These are phyloP conservation scores for Murraya paniculata DNA, from an alignment of 345 rosid species.

Conservation along the genomic window DNA sequence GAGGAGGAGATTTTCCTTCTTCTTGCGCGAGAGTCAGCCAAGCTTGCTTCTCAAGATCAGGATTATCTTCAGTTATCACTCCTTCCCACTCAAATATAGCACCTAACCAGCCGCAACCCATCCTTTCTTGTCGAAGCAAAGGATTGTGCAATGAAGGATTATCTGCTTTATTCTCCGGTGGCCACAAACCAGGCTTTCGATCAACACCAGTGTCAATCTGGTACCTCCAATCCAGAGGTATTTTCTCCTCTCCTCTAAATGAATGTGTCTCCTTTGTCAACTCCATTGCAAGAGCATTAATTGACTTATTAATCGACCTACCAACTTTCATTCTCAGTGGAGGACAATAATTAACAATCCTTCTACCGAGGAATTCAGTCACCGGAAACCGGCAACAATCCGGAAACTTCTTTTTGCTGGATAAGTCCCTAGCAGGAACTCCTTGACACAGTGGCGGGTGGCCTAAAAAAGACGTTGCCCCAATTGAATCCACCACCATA, in stretches of 20 bases:
- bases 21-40: slow-evolving; percentile 87
- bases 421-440: slow-evolving; percentile 34
- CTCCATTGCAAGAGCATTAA: slow-evolving; percentile 68
- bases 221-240: slow-evolving; percentile 49
- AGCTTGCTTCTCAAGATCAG: slow-evolving; percentile 76
- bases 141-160: slow-evolving; percentile 84
- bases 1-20: slow-evolving; percentile 89
- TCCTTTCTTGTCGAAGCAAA: slow-evolving; percentile 80
- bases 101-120: slow-evolving; percentile 99
- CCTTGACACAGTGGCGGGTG: slow-evolving; percentile 43
- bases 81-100: slow-evolving; percentile 99
- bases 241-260: slow-evolving; percentile 46
- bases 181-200: slow-evolving; percentile 68
- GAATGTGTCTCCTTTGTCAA: slow-evolving; percentile 72
- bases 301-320: slow-evolving; percentile 23
- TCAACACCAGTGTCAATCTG: slow-evolving; percentile 37
- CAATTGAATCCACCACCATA: slow-evolving; percentile 73
- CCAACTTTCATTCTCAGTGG: slow-evolving; percentile 33
- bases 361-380: slow-evolving; percentile 35
- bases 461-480: slow-evolving; percentile 57
- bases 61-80: slow-evolving; percentile 72
- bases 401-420: slow-evolving; percentile 32
- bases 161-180: slow-evolving; percentile 85
- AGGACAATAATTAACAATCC: slow-evolving; percentile 28
- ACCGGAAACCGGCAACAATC: slow-evolving; percentile 31